Percentiles rank a stretch among this genome's conserved stretches.
Conservation (phyloP, 2,329 filamentous ascomycete species). For the Talaromyces sp. region DNA sequence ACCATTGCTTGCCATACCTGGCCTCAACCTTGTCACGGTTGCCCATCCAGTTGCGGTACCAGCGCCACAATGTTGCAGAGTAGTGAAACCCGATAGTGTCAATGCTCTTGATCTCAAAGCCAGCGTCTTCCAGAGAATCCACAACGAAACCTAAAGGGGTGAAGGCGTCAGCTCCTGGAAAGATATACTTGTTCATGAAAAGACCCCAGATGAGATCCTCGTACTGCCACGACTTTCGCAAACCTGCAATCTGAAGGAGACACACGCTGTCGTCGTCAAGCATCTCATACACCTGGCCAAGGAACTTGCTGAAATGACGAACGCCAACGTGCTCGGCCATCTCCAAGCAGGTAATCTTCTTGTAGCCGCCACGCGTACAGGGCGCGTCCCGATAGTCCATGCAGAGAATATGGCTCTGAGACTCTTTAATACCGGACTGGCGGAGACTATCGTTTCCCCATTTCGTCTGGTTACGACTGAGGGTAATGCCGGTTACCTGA, state of each 20-base stretch:
- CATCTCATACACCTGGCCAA: constrained; percentile 87
- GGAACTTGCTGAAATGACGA: constrained; percentile 74
- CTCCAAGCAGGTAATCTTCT: constrained; percentile 95
- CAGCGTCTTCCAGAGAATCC: constrained; percentile 75
- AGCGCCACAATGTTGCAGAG: constrained; percentile 91
- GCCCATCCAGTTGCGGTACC: constrained; percentile 97
- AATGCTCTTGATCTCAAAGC: constrained; percentile 83
- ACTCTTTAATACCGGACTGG: constrained; percentile 72
- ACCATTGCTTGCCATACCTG: constrained; percentile 95
- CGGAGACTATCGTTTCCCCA: constrained; percentile 92
- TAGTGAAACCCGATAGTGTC: constrained; percentile 97
- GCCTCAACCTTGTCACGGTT: constrained; percentile 88
- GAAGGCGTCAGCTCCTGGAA: constrained; percentile 93
- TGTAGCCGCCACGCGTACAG: constrained; percentile 68
- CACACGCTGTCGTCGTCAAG: constrained; percentile 93
- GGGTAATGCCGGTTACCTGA: constrained; percentile 79
- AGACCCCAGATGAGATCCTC: constrained; percentile 97
- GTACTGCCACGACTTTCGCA: constrained; percentile 94
- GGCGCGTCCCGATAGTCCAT: constrained; percentile 96
- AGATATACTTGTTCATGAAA: constrained; percentile 99
- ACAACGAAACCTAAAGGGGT: constrained; percentile 86
- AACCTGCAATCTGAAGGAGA: constrained; percentile 91
- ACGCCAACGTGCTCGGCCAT: constrained; percentile 99
- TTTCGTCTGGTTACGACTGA: constrained; percentile 91
- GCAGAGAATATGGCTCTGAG: constrained; percentile 88